Conservation (phyloP, 495 filamentous ascomycete species). For the Neurospora sp. region DNA sequence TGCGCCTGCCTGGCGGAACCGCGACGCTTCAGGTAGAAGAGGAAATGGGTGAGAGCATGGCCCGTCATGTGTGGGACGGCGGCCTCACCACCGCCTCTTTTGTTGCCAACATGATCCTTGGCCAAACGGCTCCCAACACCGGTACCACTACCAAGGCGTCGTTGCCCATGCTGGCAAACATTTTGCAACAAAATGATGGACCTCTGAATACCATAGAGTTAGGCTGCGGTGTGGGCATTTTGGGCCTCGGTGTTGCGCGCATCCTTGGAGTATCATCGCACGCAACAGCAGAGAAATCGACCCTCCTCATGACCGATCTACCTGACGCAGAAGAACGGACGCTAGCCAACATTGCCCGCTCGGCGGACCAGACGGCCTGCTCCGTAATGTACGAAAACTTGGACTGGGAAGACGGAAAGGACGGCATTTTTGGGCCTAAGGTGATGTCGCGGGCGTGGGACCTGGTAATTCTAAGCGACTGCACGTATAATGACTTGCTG, state of each 20-base stretch:
- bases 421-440: slow-evolving; percentile 24
- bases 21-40: slow-evolving; percentile 52
- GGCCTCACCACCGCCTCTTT: slow-evolving; percentile 29
- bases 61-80: slow-evolving; percentile 82
- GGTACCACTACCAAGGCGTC: neutral
- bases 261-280: slow-evolving; percentile 30
- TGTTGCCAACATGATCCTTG: slow-evolving; percentile 24
- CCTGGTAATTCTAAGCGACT: slow-evolving; percentile 76
- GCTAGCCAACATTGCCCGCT: slow-evolving; percentile 30
- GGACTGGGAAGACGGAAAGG: slow-evolving; percentile 55
- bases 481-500: slow-evolving; percentile 89
- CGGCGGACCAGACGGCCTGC: slow-evolving; percentile 5
- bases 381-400: slow-evolving; percentile 46
- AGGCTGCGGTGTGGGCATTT: slow-evolving; percentile 75
- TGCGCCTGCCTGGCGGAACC: slow-evolving; percentile 23
- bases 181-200: slow-evolving; percentile 1
- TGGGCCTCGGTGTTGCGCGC: slow-evolving; percentile 65
- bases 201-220: slow-evolving; percentile 59
- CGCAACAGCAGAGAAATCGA: slow-evolving; percentile 17
- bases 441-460: slow-evolving; percentile 44
- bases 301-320: slow-evolving; percentile 69
- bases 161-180: slow-evolving; percentile 6
- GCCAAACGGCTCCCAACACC: neutral
- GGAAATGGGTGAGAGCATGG: slow-evolving; percentile 91
- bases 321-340: slow-evolving; percentile 54